Percentiles rank a stretch among this genome's conserved stretches.
Evolutionary conservation across 805 yeast species (phyloP).

Genomic region (Maudiozyma serrabonitensis): DNA sequence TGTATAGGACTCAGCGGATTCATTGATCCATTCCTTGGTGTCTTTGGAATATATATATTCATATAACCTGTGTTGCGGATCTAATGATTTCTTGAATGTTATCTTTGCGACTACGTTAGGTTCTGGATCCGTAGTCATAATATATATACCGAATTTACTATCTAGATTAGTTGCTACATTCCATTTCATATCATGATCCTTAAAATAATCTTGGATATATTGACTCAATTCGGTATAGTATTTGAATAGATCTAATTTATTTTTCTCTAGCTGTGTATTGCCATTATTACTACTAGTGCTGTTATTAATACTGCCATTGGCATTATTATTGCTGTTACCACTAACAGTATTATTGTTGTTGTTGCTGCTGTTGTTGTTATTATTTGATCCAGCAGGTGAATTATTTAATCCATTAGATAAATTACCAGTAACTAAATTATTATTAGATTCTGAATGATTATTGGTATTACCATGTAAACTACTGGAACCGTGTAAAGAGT

Average conservation of each 20-base stretch:
- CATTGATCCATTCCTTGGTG: slow-evolving; percentile 22
- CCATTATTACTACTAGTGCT: neutral
- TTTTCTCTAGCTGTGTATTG: slow-evolving; percentile 2
- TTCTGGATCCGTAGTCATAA: slow-evolving; percentile 5
- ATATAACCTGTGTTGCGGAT: slow-evolving; percentile 17
- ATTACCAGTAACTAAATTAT: neutral
- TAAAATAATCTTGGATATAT: slow-evolving; percentile 15
- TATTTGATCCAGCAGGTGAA: neutral
- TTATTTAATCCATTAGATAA: neutral
- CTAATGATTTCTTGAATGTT: slow-evolving; percentile 16
- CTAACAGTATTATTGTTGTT: neutral
- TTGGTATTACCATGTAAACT: neutral
- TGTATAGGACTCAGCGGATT: slow-evolving; percentile 19
- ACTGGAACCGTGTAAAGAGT: slow-evolving; percentile 5
- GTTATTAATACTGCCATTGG: neutral
- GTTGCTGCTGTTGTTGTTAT: too few species aligned
- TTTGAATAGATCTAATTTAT: slow-evolving; percentile 25
- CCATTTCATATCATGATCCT: slow-evolving; percentile 9
- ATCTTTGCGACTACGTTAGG: slow-evolving; percentile 15
- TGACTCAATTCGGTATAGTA: slow-evolving; percentile 25
- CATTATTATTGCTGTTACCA: neutral
- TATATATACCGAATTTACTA: slow-evolving; percentile 25
- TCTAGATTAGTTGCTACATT: slow-evolving; percentile 19
- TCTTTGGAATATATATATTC: slow-evolving; percentile 20
- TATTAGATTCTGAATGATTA: neutral